Percentiles rank a stretch among this genome's conserved stretches.
These are phyloP conservation scores for Myxozyma vanderwaltii DNA, from an alignment of 805 yeast species.

Conservation along the genomic window DNA sequence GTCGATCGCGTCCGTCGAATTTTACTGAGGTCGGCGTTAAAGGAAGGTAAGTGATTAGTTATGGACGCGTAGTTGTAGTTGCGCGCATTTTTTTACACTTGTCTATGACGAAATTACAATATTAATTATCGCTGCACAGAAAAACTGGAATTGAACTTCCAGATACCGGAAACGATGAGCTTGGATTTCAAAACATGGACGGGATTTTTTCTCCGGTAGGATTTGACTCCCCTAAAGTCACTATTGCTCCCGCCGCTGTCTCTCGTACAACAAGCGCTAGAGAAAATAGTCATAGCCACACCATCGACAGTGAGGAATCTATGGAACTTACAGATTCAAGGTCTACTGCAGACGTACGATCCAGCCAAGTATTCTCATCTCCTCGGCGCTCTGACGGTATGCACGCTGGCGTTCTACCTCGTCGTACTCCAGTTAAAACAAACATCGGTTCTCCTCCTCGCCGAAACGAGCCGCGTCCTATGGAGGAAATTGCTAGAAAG, in stretches of 20 bases:
- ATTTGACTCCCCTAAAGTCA: not conserved
- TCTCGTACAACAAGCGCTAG: not conserved
- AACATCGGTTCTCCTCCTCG: constrained; percentile 33
- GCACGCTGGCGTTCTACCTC: constrained; percentile 14
- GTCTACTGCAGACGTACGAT: not conserved
- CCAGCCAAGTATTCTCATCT: not conserved
- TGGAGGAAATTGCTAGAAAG: constrained; percentile 15
- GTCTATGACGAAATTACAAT: not conserved
- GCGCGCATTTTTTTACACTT: too few relatives aligned
- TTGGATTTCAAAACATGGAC: constrained; percentile 36
- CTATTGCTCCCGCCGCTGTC: not conserved
- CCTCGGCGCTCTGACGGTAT: not conserved
- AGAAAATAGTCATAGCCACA: constrained; percentile 10
- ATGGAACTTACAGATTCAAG: constrained; percentile 28
- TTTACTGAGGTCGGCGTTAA: constrained; percentile 31
- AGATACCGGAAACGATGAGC: constrained; percentile 34
- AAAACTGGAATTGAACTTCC: constrained; percentile 36
- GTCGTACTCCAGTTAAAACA: constrained; percentile 33
- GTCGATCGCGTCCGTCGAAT: constrained; percentile 25
- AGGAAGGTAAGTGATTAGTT: constrained; percentile 20
- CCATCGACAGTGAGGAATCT: constrained; percentile 20
- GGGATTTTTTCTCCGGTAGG: constrained; percentile 34
- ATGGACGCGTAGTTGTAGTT: too few relatives aligned
- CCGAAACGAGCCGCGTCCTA: constrained; percentile 16
- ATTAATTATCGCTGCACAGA: constrained; percentile 10